phyloP scores from a whole-genome alignment of 192 early-diverging fungal genomes.

The Podila verticillata region DNA sequence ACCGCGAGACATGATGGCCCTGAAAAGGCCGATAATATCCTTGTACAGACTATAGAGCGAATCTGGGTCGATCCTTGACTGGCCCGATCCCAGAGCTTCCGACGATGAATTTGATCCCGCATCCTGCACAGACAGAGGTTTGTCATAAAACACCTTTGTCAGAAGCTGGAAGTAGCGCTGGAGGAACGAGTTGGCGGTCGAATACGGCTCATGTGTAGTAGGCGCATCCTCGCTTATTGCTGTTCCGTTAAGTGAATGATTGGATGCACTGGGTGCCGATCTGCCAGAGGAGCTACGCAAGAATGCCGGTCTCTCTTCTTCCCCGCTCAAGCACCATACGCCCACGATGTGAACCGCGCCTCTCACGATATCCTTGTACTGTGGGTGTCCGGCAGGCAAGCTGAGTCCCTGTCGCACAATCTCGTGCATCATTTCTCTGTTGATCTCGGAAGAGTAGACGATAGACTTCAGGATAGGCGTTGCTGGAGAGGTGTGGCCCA shows the following conservation, averaged over 20 bases:
- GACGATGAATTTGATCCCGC: slow-evolving; percentile 49
- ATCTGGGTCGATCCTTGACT: slow-evolving; percentile 59
- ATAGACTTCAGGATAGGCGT: slow-evolving; percentile 71
- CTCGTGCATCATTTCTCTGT: slow-evolving; percentile 83
- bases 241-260: not conserved
- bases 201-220: slow-evolving; percentile 28
- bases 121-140: slow-evolving; percentile 20
- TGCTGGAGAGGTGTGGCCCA: slow-evolving; percentile 61
- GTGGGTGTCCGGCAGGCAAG: slow-evolving; percentile 62
- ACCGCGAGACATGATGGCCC: slow-evolving; percentile 63
- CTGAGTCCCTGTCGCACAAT: slow-evolving; percentile 76
- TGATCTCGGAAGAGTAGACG: slow-evolving; percentile 61
- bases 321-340: slow-evolving; percentile 70
- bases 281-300: slow-evolving; percentile 52
- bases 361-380: slow-evolving; percentile 72
- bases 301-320: slow-evolving; percentile 79
- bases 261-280: slow-evolving; percentile 12
- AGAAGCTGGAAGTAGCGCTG: slow-evolving; percentile 76
- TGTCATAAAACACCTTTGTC: slow-evolving; percentile 68
- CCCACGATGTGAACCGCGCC: slow-evolving; percentile 74
- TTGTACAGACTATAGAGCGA: slow-evolving; percentile 65
- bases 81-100: slow-evolving; percentile 33
- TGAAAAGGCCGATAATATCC: slow-evolving; percentile 74
- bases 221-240: not conserved
- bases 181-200: slow-evolving; percentile 67